Base-by-base conservation (phyloP, 768 basidiomycete genomes). In the Pleurotus tuoliensis region DNA sequence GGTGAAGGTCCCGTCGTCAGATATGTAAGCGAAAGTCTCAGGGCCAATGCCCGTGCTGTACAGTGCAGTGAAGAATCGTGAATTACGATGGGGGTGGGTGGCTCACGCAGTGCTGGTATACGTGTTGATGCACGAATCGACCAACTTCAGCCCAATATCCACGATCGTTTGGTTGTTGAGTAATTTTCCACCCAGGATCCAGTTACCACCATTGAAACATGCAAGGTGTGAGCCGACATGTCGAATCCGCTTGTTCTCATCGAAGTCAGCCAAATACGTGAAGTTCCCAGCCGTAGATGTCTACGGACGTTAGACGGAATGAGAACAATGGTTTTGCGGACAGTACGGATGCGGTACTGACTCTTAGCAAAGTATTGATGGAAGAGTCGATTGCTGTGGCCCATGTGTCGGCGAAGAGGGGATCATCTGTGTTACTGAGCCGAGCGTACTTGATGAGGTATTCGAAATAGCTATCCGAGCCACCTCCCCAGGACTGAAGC, bases 81-180 rank as follows among this genome's bases (percentile, higher is more conserved):
- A 11, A 5, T 5, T 44, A 44, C 3, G 4, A 44, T 2, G 15
- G 8, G 37, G 54, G 7, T 5, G 12, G 7, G 22, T 13, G 5
- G 67, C 82, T 55, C 64, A 88, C 87, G 77, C 76, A 25, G 86
- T 86, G 60, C 86, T 78, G 5, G 84, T 81, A 63, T 92, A 91
- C 0, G 89, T 90, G 66, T 91, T 90, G 86, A 88, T 88, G 72
- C 90, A 91, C 5, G 79, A 83, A 43, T 92, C 88, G 12, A 80
- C 81, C 6, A 91, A 73, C 38, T 79, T 60, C 34, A 91, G 74
- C 3, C 77, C 90, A 41, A 79, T 70, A 43, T 84, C 63, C 52
- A 90, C 76, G 58, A 91, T 86, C 0, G 88, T 87, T 22, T 83
- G 70, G 58, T 91, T 90, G 66, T 88, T 82, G 22, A 87, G 64